A percentile compares a stretch with the other conserved stretches of the same genome.
Conservation (phyloP, 75 land plant species). For the Picea sitchensis region DNA sequence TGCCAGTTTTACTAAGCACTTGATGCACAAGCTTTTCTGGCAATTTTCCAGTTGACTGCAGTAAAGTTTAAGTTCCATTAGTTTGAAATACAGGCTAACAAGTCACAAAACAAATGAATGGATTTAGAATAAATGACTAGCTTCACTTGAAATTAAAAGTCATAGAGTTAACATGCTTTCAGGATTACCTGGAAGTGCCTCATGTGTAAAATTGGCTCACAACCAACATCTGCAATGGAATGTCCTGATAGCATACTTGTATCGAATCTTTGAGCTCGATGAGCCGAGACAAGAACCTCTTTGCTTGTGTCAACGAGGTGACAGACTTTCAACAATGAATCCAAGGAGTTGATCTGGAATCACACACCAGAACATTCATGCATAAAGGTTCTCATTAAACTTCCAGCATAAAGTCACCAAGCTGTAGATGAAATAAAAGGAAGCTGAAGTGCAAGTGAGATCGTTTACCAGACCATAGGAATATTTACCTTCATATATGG, state of each 20-base stretch:
- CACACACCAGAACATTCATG: not conserved
- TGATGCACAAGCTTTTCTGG: constrained; percentile 53
- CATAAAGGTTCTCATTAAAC: not conserved
- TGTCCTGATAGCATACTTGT: constrained; percentile 52
- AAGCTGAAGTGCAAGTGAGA: too few relatives aligned
- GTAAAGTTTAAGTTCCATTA: not conserved
- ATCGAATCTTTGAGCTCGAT: constrained; percentile 53
- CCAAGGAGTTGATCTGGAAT: constrained; percentile 89
- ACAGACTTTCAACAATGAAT: constrained; percentile 66
- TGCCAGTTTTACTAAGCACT: constrained; percentile 17
- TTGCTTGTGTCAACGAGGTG: constrained; percentile 50
- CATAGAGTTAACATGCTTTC: not conserved
- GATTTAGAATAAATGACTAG: not conserved
- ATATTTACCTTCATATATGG: constrained; percentile 94
- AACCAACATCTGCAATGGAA: constrained; percentile 86
- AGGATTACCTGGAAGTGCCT: constrained; percentile 88
- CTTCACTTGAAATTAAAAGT: not conserved
- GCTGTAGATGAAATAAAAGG: not conserved
- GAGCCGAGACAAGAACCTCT: constrained; percentile 33
- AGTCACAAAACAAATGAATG: not conserved
- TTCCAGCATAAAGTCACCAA: not conserved
- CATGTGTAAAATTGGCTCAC: constrained; percentile 97
- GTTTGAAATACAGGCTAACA: not conserved
- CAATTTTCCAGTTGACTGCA: constrained; percentile 48
- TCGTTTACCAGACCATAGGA: not conserved